Percentiles rank a stretch among this genome's conserved stretches.
These are phyloP conservation scores for Fusarium sp. DNA, from an alignment of 2,329 filamentous ascomycete species.

Conservation along the genomic window DNA sequence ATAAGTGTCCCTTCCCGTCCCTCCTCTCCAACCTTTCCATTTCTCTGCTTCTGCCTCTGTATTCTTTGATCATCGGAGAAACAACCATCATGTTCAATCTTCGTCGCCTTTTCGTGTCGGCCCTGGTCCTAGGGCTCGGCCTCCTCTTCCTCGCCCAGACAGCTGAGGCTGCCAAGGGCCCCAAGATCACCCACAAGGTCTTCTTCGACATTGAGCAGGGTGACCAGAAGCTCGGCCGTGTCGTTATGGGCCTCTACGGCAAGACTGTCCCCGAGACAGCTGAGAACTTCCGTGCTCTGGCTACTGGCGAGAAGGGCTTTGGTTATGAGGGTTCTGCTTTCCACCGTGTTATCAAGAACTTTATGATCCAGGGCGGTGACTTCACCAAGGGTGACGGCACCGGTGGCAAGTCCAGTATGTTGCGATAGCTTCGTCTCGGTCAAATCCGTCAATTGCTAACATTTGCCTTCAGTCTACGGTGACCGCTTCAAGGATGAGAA, in stretches of 20 bases:
- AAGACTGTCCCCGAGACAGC: conserved; percentile 83
- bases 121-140: conserved; percentile 79
- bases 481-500: conserved; percentile 88
- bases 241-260: conserved; percentile 87
- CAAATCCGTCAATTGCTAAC: conserved; percentile 33
- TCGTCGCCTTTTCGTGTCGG: conserved; percentile 75
- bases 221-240: conserved; percentile 76
- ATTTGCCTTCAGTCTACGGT: conserved; percentile 73
- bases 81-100: conserved; percentile 76
- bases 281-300: conserved; percentile 81
- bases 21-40: conserved; percentile 20
- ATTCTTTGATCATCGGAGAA: conserved; percentile 33
- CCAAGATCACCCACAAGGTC: conserved; percentile 96
- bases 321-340: conserved; percentile 85
- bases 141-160: conserved; percentile 81
- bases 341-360: conserved; percentile 90
- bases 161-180: conserved; percentile 81
- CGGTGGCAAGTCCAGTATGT: conserved; percentile 84
- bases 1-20: conserved; percentile 42
- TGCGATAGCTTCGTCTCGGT: conserved; percentile 46
- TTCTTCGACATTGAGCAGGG: conserved; percentile 87
- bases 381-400: conserved; percentile 86
- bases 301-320: conserved; percentile 87
- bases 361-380: conserved; percentile 94
- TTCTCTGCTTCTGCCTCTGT: conserved; percentile 10